Base-by-base conservation (phyloP, 2,329 filamentous ascomycete genomes). In the Hypoxylon sp. region DNA sequence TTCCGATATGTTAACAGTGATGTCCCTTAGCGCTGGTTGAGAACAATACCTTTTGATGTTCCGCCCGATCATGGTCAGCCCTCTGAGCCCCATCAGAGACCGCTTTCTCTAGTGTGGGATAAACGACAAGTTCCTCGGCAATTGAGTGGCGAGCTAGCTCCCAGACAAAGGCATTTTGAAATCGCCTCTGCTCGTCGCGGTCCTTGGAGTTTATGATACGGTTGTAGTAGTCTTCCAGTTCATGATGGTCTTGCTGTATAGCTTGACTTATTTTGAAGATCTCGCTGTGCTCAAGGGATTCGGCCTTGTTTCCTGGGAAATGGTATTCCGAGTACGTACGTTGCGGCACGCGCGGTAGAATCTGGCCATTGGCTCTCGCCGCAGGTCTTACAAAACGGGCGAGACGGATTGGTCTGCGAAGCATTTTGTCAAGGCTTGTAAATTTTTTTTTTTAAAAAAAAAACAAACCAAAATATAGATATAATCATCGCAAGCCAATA, bases 151-250 rank as follows among this genome's bases (percentile, higher is more conserved):
- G 83, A 29, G 84, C 84, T 1, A 87, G 77, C 63, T 86, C 83
- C 85, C 85, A 86, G n/a, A 81, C 82, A 67, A 87, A 84, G 69
- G 84, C 80, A 62, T 87, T 86, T 59, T 83, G 81, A 63, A 78
- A 85, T 5, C 82, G 78, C 5, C 76, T 77, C 59, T 81, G 79
- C 44, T 83, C 79, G 37, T 85, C 84, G 22, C 73, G 69, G 59
- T 85, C 80, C 22, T 73, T 72, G 5, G 81, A 77, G 48, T 79
- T 77, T 60, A 82, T 68, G 33, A 86, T 78, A 11, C 80, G 78
- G 29, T 82, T 75, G 73, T 85, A 85, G 70, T 80, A 82, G 2
- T 67, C 64, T 17, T 71, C 53, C 10, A 75, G 51, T 17, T 74
- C 67, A 3, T 54, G 50, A 17, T 75, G 74, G 31, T 74, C 74